These are phyloP conservation scores for Thalassiosira hispida DNA, from an alignment of 352 stramenopile genomes.

Conservation along the genomic window DNA sequence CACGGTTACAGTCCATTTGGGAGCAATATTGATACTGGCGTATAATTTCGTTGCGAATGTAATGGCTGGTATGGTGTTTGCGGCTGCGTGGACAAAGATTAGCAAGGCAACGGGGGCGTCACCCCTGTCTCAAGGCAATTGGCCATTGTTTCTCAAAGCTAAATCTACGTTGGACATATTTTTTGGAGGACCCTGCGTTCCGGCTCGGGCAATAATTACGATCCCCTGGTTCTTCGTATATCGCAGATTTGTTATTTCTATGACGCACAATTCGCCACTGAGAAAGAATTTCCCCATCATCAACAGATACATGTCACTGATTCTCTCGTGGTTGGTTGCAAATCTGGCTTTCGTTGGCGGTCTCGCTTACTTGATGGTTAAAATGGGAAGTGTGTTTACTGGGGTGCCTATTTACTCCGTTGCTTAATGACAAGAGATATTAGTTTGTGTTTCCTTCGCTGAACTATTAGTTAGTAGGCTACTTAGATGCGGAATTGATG, in stretches of 20 bases:
- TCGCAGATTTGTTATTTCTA: constrained; percentile 36
- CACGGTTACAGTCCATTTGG: constrained; percentile 42
- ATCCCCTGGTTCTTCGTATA: constrained; percentile 61
- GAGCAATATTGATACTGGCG: constrained; percentile 44
- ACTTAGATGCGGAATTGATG: no score
- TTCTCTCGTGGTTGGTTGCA: constrained; percentile 34
- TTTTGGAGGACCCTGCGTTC: constrained; percentile 54
- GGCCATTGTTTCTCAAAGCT: constrained; percentile 38
- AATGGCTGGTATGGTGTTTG: constrained; percentile 50
- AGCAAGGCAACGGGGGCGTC: constrained; percentile 26
- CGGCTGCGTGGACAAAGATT: constrained; percentile 51
- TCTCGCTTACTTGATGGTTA: constrained; percentile 34
- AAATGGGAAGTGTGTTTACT: constrained; percentile 19
- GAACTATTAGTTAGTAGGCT: no score
- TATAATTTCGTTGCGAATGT: constrained; percentile 62
- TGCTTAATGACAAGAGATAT: background rate
- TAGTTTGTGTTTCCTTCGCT: no score
- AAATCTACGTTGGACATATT: constrained; percentile 46
- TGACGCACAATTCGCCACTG: constrained; percentile 35
- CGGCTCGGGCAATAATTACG: constrained; percentile 40
- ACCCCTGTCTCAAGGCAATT: constrained; percentile 24
- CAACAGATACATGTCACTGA: constrained; percentile 37
- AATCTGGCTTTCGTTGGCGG: constrained; percentile 45
- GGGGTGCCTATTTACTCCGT: constrained; percentile 30
- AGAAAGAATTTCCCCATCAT: constrained; percentile 53